phyloP scores from a whole-genome alignment of 2,329 filamentous ascomycete genomes.

The Botrytis paeoniae region DNA sequence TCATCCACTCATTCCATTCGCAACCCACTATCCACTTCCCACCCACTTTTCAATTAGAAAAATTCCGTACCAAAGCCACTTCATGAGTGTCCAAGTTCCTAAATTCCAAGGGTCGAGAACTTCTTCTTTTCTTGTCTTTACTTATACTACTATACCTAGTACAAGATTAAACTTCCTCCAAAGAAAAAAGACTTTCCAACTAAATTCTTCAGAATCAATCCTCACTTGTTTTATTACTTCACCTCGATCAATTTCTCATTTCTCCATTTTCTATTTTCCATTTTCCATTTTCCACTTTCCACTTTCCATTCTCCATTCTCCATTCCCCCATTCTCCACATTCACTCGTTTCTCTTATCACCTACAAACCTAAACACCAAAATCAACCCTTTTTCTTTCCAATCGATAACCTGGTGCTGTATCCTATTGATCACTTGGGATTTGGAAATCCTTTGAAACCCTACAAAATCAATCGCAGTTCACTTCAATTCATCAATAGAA shows the following conservation, averaged over 20 bases:
- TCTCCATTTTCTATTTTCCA: not conserved
- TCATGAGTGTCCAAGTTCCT: not conserved
- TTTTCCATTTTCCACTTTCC: not conserved
- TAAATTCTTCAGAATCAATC: not conserved
- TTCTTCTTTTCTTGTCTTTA: not conserved
- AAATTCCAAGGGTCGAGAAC: not conserved
- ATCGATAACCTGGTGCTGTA: not conserved
- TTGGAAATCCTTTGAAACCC: not conserved
- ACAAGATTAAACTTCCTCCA: not conserved
- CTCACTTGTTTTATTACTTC: not conserved
- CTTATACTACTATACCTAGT: not conserved
- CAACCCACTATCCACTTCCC: not conserved
- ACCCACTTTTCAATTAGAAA: not conserved
- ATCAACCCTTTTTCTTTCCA: not conserved
- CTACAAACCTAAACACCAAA: not conserved
- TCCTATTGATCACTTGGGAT: not conserved
- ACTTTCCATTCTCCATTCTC: not conserved
- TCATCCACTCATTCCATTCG: not conserved
- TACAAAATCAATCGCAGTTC: not conserved
- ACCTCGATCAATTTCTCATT: not conserved
- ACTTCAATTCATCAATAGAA: not conserved
- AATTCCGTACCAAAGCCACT: not conserved
- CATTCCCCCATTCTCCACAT: conserved; percentile 10
- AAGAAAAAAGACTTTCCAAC: not conserved
- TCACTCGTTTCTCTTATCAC: conserved; percentile 4